Evolutionary conservation across 1,139 yeast species (phyloP).

Genomic region (Lodderomyces beijingensis): DNA sequence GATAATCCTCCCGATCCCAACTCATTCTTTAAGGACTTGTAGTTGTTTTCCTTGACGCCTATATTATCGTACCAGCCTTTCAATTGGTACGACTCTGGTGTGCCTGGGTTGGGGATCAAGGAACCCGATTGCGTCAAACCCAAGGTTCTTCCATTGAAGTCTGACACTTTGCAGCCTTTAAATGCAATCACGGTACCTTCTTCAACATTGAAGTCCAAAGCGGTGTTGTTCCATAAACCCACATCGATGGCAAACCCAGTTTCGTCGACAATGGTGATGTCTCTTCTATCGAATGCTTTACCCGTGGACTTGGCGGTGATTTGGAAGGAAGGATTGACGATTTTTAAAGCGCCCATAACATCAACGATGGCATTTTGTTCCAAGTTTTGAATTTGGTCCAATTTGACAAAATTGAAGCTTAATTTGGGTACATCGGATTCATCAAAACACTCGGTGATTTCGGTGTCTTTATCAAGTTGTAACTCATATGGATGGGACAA

Average conservation of each 20-base stretch:
- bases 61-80: slow-evolving; percentile 94
- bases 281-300: slow-evolving; percentile 88
- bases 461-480: slow-evolving; percentile 73
- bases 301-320: slow-evolving; percentile 92
- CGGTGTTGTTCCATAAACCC: slow-evolving; percentile 89
- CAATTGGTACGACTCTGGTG: slow-evolving; percentile 78
- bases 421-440: slow-evolving; percentile 65
- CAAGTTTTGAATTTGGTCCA: slow-evolving; percentile 59
- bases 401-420: slow-evolving; percentile 69
- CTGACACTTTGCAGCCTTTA: slow-evolving; percentile 86
- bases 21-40: slow-evolving; percentile 52
- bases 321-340: slow-evolving; percentile 69
- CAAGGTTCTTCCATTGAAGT: slow-evolving; percentile 82
- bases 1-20: slow-evolving; percentile 20
- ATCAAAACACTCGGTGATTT: slow-evolving; percentile 68
- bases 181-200: slow-evolving; percentile 87
- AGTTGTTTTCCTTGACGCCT: slow-evolving; percentile 57
- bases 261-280: slow-evolving; percentile 80
- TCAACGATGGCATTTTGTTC: slow-evolving; percentile 77
- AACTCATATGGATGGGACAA: slow-evolving; percentile 88
- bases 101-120: slow-evolving; percentile 76
- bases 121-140: slow-evolving; percentile 80
- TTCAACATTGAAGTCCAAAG: slow-evolving; percentile 68
- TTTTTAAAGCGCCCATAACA: slow-evolving; percentile 80
- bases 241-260: slow-evolving; percentile 70